These are phyloP conservation scores for Populus pruinosa DNA, from an alignment of 345 rosid species.

Conservation along the genomic window DNA sequence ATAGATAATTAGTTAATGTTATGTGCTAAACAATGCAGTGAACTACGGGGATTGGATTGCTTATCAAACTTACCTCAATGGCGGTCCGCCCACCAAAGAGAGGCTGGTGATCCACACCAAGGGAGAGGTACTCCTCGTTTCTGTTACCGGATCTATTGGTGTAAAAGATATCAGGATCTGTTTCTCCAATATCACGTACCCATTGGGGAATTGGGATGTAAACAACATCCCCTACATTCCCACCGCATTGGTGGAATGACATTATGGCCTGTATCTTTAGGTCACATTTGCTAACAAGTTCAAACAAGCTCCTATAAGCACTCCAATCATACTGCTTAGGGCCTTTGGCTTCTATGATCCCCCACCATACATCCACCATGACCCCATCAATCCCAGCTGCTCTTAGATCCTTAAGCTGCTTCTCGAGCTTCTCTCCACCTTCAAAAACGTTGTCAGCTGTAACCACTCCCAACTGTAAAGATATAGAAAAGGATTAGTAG, in stretches of 20 bases:
- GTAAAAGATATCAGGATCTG: constrained; percentile 63
- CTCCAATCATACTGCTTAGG: constrained; percentile 66
- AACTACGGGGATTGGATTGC: neutral
- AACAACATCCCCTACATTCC: constrained; percentile 75
- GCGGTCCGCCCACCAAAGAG: constrained; percentile 64
- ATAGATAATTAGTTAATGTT: neutral
- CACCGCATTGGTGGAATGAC: constrained; percentile 91
- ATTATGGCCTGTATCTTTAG: constrained; percentile 73
- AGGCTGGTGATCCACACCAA: constrained; percentile 64
- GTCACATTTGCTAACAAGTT: constrained; percentile 41
- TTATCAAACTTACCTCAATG: constrained; percentile 41
- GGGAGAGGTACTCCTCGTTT: constrained; percentile 60
- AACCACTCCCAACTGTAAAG: constrained; percentile 58
- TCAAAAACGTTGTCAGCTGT: constrained; percentile 50
- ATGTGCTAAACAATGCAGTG: neutral
- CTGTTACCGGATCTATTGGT: constrained; percentile 55
- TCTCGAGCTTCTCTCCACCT: constrained; percentile 34
- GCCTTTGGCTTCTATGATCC: constrained; percentile 61
- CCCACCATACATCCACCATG: constrained; percentile 92
- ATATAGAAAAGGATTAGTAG: neutral
- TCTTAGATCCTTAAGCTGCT: constrained; percentile 60
- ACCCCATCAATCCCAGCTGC: constrained; percentile 70
- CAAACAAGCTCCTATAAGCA: constrained; percentile 66
- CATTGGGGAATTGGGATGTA: constrained; percentile 71
- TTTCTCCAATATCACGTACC: constrained; percentile 54